Evolutionary conservation across 345 rosid genomes (phyloP).

Genomic region (Corchorus capsularis): DNA sequence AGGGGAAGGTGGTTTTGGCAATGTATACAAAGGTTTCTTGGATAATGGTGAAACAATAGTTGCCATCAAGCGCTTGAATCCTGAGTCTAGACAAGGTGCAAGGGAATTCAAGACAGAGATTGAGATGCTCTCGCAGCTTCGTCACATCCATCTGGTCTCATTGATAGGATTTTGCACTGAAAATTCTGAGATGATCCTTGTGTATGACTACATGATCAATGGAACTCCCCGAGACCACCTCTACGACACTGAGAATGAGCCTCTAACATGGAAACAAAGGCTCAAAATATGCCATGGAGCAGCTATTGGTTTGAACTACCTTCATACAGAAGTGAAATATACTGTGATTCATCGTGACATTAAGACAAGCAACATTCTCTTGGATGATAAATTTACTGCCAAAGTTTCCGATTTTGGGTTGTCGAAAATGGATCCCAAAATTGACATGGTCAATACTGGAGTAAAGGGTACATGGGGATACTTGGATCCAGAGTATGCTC

Average conservation of each 20-base stretch:
- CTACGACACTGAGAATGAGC: not conserved
- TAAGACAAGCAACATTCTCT: slow-evolving; percentile 2
- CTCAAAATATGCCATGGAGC: not conserved
- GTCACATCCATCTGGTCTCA: not conserved
- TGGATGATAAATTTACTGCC: not conserved
- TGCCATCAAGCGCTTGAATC: not conserved
- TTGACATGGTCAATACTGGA: slow-evolving; percentile 29
- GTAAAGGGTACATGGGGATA: slow-evolving; percentile 66
- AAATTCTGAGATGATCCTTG: not conserved
- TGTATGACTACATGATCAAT: slow-evolving; percentile 2
- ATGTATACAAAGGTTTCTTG: not conserved
- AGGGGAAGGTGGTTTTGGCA: not conserved
- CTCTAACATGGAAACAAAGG: not conserved
- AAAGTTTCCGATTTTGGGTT: not conserved
- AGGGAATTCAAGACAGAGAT: slow-evolving; percentile 2
- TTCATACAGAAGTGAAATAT: not conserved
- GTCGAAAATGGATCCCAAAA: not conserved
- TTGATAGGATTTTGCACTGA: not conserved
- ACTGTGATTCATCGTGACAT: not conserved
- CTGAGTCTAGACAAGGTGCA: not conserved
- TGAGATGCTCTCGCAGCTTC: not conserved
- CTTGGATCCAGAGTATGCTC: slow-evolving; percentile 61
- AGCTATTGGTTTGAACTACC: not conserved
- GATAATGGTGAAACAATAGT: slow-evolving; percentile 15
- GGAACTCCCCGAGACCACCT: not conserved